Base-by-base conservation (phyloP, 1,284 basidiomycete species). In the Trametes sp. region DNA sequence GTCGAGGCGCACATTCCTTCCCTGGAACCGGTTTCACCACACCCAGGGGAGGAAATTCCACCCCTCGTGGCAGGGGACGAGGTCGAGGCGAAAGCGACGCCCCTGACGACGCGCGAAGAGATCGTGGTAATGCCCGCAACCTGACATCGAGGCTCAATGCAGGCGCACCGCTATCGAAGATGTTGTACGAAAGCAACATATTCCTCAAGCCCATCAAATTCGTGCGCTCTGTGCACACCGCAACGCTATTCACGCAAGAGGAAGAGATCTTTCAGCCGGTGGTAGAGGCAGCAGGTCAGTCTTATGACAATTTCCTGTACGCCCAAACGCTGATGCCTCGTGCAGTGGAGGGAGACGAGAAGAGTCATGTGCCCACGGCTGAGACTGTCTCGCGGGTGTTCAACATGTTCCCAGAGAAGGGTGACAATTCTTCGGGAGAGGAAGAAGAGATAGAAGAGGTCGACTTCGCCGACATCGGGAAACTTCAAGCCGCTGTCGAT, bases 211-310 rank as follows among this genome's bases (percentile, higher is more conserved):
- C 90, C 0, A 79, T 93, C 64, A 75, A 77, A 21, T 93, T 93
- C 68, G 88, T 93, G n/a, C 84, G 79, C 11, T 85, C 88, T 1
- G 78, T 80, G 9, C 60, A 81, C 51, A 86, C 83, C 2, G 81
- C 80, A 9, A 81, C 76, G n/a, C 74, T 93, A 29, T 93, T 93
- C 71, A 71, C 85, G 65, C 71, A 86, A 33, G 80, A 87, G 55
- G 90, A 92, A 53, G 89, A 92, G n/a, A 78, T 92, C 13, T 72
- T 92, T 44, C 76, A 87, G 66, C 78, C 88, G 3, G 73, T 80
- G 2, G 78, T 78, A 0, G 85, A 90, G 65, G 78, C 83, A 42
- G 74, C 81, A 41, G 82, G 88, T 86, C 65, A 60, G 84, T 54
- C 6, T 21, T 41, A 23, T 23, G 11, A 3, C 10, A 5, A 2